Conservation (phyloP, 352 stramenopile genomes). For the Aphanomyces astaci region DNA sequence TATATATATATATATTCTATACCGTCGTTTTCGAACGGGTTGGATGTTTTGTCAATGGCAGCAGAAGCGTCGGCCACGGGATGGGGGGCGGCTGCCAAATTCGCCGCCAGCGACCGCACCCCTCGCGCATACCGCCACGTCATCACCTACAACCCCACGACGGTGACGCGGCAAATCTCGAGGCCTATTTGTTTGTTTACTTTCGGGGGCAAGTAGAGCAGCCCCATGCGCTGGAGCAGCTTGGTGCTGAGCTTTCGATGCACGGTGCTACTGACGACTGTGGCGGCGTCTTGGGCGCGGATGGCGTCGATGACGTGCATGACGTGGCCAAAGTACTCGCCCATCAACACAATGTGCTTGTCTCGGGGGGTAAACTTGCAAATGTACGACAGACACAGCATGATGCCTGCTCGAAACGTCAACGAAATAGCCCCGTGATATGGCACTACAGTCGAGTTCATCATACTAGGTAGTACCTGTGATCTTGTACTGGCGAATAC, state of each 20-base stretch:
- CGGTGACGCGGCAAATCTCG: conserved; percentile 2
- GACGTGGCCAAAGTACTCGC: conserved; percentile 63
- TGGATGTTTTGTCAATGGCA: background rate
- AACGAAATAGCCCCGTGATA: background rate
- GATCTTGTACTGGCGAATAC: conserved; percentile 55
- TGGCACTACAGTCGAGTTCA: too few species aligned
- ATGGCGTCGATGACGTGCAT: conserved; percentile 61
- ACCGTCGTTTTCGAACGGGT: background rate
- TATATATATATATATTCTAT: background rate
- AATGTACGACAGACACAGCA: conserved; percentile 70
- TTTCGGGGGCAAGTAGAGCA: conserved; percentile 91
- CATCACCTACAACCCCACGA: conserved; percentile 41
- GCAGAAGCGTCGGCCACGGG: too few species aligned
- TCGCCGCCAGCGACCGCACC: conserved; percentile 88
- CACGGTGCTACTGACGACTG: conserved; percentile 57
- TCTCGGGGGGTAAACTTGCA: conserved; percentile 67
- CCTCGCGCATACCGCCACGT: conserved; percentile 95
- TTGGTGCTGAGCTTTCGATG: conserved; percentile 95
- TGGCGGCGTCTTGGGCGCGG: conserved; percentile 40
- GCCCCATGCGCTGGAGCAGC: conserved; percentile 91
- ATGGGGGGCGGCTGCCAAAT: too few species aligned
- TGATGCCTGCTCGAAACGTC: conserved; percentile 33
- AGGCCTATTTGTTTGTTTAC: too few species aligned
- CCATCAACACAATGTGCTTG: conserved; percentile 57
- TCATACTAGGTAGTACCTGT: conserved; percentile 32